A percentile compares a stretch with the other conserved stretches of the same genome.
Evolutionary conservation across 2,329 filamentous ascomycete species (phyloP).

Genomic region (Paraphoma chrysanthemicola): DNA sequence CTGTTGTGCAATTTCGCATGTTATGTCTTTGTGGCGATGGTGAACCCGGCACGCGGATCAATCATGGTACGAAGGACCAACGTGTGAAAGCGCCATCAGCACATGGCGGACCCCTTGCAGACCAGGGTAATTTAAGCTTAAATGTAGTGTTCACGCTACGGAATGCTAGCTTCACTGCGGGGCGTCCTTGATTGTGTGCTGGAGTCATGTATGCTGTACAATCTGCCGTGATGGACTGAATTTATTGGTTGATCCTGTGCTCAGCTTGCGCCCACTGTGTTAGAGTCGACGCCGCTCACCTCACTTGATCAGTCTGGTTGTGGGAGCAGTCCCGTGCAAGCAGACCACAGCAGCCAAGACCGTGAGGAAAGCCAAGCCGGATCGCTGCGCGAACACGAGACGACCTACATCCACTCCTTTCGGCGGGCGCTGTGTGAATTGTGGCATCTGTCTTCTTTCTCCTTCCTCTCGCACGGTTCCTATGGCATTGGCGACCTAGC

Average conservation of each 20-base stretch:
- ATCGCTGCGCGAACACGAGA: conserved; percentile 17
- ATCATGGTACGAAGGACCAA: too few species aligned
- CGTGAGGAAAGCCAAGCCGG: conserved; percentile 30
- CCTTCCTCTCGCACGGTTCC: conserved; percentile 9
- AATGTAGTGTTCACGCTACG: conserved; percentile 18
- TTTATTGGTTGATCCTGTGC: not conserved
- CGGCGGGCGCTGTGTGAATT: conserved; percentile 13
- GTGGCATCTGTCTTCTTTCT: conserved; percentile 12
- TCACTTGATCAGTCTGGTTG: too few species aligned
- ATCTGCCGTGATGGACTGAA: not conserved
- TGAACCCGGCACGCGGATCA: too few species aligned
- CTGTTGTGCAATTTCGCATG: too few species aligned
- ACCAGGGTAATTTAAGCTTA: conserved; percentile 22
- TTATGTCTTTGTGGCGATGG: too few species aligned
- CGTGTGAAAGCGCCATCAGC: too few species aligned
- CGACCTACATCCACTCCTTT: conserved; percentile 5
- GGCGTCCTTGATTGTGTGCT: conserved; percentile 5
- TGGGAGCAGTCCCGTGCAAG: conserved; percentile 12
- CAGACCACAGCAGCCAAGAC: conserved; percentile 21
- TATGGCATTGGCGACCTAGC: conserved; percentile 29
- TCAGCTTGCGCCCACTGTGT: not conserved
- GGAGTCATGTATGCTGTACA: not conserved
- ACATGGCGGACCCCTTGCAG: not conserved
- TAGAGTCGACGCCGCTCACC: too few species aligned
- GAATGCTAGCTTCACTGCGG: conserved; percentile 16